These are phyloP conservation scores for Cladosporium phlei DNA, from an alignment of 2,329 filamentous ascomycete genomes.

Conservation along the genomic window DNA sequence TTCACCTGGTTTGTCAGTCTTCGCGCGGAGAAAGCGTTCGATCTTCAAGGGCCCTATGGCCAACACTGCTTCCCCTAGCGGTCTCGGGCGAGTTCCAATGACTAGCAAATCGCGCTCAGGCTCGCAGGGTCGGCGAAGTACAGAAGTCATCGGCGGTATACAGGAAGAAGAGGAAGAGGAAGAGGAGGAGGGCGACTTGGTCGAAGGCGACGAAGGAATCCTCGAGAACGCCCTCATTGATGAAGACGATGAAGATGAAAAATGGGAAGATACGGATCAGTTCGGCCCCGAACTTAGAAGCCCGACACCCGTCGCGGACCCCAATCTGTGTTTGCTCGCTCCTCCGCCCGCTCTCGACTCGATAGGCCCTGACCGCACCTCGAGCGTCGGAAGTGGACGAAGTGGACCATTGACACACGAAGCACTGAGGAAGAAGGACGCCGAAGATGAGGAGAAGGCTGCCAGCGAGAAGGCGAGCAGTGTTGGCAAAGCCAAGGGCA, in stretches of 20 bases:
- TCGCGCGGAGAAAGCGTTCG: conserved; percentile 75
- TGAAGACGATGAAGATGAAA: conserved; percentile 20
- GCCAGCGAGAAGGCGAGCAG: neutral
- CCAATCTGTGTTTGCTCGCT: neutral
- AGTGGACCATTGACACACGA: conserved; percentile 25
- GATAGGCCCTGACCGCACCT: neutral
- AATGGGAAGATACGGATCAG: conserved; percentile 24
- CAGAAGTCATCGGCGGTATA: conserved; percentile 62
- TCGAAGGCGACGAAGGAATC: conserved; percentile 7
- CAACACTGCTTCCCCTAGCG: conserved; percentile 18
- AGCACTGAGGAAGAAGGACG: conserved; percentile 28
- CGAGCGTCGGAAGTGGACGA: neutral
- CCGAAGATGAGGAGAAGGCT: conserved; percentile 19
- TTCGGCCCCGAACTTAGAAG: conserved; percentile 25
- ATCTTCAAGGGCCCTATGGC: conserved; percentile 77
- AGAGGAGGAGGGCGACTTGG: conserved; percentile 19
- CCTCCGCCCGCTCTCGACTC: neutral
- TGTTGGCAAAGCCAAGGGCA: neutral
- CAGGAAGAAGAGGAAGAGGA: conserved; percentile 31
- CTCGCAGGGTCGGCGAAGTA: conserved; percentile 64
- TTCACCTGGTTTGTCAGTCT: conserved; percentile 59
- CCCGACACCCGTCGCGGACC: neutral
- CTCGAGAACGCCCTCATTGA: conserved; percentile 8
- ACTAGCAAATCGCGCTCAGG: conserved; percentile 34
- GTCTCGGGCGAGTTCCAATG: conserved; percentile 17